phyloP scores from a whole-genome alignment of 2,329 filamentous ascomycete genomes.

The Cadophora sp. region DNA sequence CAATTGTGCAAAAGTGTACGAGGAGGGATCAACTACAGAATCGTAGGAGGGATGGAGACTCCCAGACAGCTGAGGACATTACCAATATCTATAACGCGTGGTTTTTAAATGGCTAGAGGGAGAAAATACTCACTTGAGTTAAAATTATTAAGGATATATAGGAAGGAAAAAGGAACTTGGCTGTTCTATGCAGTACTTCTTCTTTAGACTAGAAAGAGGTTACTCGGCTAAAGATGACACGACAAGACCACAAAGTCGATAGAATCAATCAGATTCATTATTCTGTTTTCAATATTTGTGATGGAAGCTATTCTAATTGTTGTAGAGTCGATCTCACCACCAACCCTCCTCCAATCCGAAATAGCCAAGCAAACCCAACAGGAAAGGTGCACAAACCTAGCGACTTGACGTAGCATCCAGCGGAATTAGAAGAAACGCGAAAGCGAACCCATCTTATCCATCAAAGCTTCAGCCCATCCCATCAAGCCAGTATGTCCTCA shows the following conservation, averaged over 20 bases:
- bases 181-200: too few relatives aligned
- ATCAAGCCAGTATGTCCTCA: not conserved
- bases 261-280: not conserved
- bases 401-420: not conserved
- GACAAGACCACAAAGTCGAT: not conserved
- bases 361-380: constrained; percentile 3
- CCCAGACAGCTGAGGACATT: too few relatives aligned
- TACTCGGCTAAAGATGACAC: not conserved
- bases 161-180: too few relatives aligned
- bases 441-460: not conserved
- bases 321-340: constrained; percentile 1
- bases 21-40: too few relatives aligned
- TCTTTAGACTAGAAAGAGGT: too few relatives aligned
- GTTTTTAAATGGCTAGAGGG: too few relatives aligned
- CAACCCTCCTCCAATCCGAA: not conserved
- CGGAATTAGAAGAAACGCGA: not conserved
- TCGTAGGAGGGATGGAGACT: too few relatives aligned
- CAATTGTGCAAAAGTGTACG: too few relatives aligned
- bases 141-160: too few relatives aligned
- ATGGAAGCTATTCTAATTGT: constrained; percentile 5
- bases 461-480: too few relatives aligned
- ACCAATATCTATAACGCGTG: too few relatives aligned
- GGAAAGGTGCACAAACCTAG: not conserved
- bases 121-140: too few relatives aligned
- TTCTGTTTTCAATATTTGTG: not conserved